Evolutionary conservation across 2,329 filamentous ascomycete species (phyloP), one percentile per base, ranked within the genome.

Genomic region (Aspergillus japonicus): DNA sequence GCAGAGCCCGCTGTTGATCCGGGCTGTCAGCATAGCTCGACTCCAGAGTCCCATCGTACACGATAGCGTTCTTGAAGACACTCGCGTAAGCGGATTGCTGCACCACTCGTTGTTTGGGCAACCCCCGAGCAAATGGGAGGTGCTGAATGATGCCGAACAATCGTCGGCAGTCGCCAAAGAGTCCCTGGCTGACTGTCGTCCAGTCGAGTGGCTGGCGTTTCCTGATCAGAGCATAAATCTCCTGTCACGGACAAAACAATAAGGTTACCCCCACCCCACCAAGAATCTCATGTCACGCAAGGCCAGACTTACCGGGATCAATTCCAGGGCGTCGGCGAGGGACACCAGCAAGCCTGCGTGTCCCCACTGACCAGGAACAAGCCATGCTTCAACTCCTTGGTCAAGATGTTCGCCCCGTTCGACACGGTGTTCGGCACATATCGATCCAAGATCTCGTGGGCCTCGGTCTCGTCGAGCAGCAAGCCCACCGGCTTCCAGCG

Each of bases 381-480:
- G 42, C 53, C 50, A 42, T 49, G 21, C 39, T 63, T 61, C 12
- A 61, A 47, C 11, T 59, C 58, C n/a, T 47, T n/a, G 12, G 61
- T 59, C 16, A 63, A 35, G 52, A 33, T 21, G 21, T 50, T 3
- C 14, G 23, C 5, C n/a, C 14, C 14, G 26, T 29, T 3, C 0
- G 26, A 29, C 3, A 29, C 3, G 26, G 3, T 3, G 3, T 2
- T 29, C 3, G 26, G 26, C 26, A 29, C 26, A 29, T 29, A 29
- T 16, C 39, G 39, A 16, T 58, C 8, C 21, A n/a, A 21, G 21
- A 54, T 48, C 23, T 57, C n/a, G 39, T 23, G 24, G 50, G 8
- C 29, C 58, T 62, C 61, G 54, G 50, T 42, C 11, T 58, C 24
- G 6, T 56, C 48, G n/a, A 62, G 61, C 10, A 56, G 49, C 42